phyloP scores from a whole-genome alignment of 1,284 basidiomycete genomes.

The Mixia osmundae region DNA sequence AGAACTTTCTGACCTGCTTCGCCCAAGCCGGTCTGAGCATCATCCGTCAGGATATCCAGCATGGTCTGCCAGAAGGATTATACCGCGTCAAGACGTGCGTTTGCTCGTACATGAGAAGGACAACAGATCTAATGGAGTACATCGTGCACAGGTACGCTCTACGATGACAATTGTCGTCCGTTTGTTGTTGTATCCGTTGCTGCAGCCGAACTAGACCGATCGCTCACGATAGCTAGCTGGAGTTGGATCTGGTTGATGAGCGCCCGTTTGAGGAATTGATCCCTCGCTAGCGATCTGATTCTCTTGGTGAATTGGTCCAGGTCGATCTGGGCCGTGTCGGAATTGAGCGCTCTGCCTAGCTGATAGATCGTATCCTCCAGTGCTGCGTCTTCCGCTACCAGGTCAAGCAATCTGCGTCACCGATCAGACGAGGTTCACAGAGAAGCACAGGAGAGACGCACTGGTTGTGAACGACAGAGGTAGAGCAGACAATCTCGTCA shows the following conservation, averaged over 20 bases:
- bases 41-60: slow-evolving; percentile 40
- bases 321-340: slow-evolving; percentile 51
- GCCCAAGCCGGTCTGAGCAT: slow-evolving; percentile 41
- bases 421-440: not conserved
- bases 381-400: slow-evolving; percentile 94
- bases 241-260: slow-evolving; percentile 19
- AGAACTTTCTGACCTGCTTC: slow-evolving; percentile 55
- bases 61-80: slow-evolving; percentile 40
- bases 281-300: slow-evolving; percentile 63
- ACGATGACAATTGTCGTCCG: not conserved
- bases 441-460: slow-evolving; percentile 26
- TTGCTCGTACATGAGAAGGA: not conserved
- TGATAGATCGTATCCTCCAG: slow-evolving; percentile 97
- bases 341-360: slow-evolving; percentile 73
- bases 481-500: slow-evolving; percentile 81
- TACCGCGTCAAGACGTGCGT: slow-evolving; percentile 16
- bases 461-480: slow-evolving; percentile 91
- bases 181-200: not conserved
- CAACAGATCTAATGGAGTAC: not conserved
- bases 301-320: slow-evolving; percentile 78
- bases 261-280: slow-evolving; percentile 61
- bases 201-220: not conserved
- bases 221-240: slow-evolving; percentile 7
- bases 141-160: slow-evolving; percentile 1
- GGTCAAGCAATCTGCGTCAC: slow-evolving; percentile 52